Percentiles rank a stretch among this genome's conserved stretches.
Conservation (phyloP, 148 eudicot species). For the Bassia scoparia region DNA sequence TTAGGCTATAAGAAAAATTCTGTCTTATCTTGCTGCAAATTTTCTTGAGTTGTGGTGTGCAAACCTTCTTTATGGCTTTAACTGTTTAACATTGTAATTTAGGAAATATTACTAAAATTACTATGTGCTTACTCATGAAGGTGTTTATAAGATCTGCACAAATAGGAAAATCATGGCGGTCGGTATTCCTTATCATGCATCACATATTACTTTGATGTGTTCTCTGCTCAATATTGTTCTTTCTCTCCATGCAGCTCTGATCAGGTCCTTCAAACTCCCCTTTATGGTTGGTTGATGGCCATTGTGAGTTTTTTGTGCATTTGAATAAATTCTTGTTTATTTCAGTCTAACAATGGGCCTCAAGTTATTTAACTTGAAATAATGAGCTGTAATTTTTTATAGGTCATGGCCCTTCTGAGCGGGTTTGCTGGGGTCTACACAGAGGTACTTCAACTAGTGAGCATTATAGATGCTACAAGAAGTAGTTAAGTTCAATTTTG, state of each 20-base stretch:
- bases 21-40: not conserved
- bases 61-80: not conserved
- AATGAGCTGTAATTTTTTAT: slow-evolving; percentile 25
- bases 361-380: not conserved
- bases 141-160: too few relatives aligned
- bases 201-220: not conserved
- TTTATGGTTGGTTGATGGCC: slow-evolving; percentile 99
- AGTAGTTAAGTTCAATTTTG: not conserved
- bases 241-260: slow-evolving; percentile 64
- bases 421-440: slow-evolving; percentile 99
- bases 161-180: too few relatives aligned
- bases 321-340: not conserved
- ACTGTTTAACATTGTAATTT: not conserved
- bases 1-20: not conserved
- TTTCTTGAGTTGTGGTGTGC: not conserved
- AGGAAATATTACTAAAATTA: not conserved
- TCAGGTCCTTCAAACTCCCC: slow-evolving; percentile 82
- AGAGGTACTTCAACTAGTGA: slow-evolving; percentile 49
- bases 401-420: slow-evolving; percentile 97
- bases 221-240: slow-evolving; percentile 10
- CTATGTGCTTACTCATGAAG: too few relatives aligned
- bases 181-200: not conserved
- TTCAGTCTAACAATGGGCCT: not conserved
- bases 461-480: not conserved
- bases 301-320: slow-evolving; percentile 59